A percentile compares a stretch with the other conserved stretches of the same genome.
Conservation (phyloP, 371 early-diverging fungal species). For the Circinella minor region DNA sequence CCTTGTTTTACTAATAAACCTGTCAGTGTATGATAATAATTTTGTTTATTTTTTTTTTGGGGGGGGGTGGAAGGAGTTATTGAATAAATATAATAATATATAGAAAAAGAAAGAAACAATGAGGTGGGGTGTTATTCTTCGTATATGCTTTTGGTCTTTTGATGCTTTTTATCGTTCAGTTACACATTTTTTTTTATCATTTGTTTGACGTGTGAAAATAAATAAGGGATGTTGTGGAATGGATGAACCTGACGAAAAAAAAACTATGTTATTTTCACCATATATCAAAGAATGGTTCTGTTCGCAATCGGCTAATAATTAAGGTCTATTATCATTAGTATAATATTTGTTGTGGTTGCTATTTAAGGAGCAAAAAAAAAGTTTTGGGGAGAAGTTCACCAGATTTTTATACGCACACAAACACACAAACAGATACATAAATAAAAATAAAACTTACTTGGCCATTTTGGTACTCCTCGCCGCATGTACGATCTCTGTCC, state of each 20-base stretch:
- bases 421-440: background rate
- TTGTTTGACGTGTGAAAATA: background rate
- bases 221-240: slow-evolving; percentile 6
- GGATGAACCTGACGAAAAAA: background rate
- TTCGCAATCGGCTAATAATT: slow-evolving; percentile 22
- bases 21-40: too few species aligned
- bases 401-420: background rate
- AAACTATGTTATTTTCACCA: background rate
- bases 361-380: slow-evolving; percentile 11
- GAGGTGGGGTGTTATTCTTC: too few species aligned
- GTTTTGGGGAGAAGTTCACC: background rate
- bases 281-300: slow-evolving; percentile 17
- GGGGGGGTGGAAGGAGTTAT: too few species aligned
- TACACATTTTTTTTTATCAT: too few species aligned
- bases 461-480: slow-evolving; percentile 15
- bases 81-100: too few species aligned
- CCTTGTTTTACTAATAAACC: too few species aligned
- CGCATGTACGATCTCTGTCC: slow-evolving; percentile 1
- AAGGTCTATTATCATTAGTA: background rate
- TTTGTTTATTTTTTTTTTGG: too few species aligned
- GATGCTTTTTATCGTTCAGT: too few species aligned
- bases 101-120: too few species aligned
- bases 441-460: slow-evolving; percentile 12
- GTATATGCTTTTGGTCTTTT: too few species aligned
- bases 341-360: background rate